Evolutionary conservation across 2,329 filamentous ascomycete genomes (phyloP).

Genomic region (Penicillium paneum): DNA sequence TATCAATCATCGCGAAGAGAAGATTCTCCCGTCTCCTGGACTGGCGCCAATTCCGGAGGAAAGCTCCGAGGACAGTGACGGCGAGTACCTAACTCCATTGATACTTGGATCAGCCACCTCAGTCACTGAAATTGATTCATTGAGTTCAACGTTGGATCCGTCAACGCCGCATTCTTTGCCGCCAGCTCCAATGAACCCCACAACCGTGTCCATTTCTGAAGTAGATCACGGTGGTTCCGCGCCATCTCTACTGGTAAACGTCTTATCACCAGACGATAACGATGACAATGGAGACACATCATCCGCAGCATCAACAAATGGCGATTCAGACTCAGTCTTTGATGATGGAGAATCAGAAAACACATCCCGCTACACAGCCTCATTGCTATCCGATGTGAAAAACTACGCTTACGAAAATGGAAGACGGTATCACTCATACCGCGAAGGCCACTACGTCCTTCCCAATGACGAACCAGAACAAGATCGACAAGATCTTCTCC

Average conservation of each 20-base stretch:
- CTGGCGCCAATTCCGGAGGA: background rate
- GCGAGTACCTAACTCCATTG: background rate
- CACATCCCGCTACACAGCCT: conserved; percentile 20
- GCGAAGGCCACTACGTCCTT: conserved; percentile 31
- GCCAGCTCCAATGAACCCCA: background rate
- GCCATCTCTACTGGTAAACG: background rate
- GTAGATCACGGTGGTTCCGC: background rate
- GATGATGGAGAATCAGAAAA: conserved; percentile 18
- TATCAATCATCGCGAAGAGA: background rate
- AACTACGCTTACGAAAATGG: conserved; percentile 27
- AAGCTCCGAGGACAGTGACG: background rate
- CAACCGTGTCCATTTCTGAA: background rate
- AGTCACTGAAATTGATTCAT: background rate
- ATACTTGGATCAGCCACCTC: background rate
- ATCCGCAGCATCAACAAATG: conserved; percentile 12
- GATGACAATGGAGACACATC: conserved; percentile 8
- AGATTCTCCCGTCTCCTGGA: background rate
- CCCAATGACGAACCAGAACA: conserved; percentile 39
- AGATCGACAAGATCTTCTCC: conserved; percentile 37
- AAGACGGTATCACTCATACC: conserved; percentile 29
- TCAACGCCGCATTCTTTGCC: background rate
- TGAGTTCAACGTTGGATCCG: background rate
- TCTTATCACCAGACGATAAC: background rate
- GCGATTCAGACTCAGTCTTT: conserved; percentile 15
- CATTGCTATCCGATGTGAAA: conserved; percentile 22